Conservation (phyloP, 257 asterid species). For the Cynanchum wilfordii region DNA sequence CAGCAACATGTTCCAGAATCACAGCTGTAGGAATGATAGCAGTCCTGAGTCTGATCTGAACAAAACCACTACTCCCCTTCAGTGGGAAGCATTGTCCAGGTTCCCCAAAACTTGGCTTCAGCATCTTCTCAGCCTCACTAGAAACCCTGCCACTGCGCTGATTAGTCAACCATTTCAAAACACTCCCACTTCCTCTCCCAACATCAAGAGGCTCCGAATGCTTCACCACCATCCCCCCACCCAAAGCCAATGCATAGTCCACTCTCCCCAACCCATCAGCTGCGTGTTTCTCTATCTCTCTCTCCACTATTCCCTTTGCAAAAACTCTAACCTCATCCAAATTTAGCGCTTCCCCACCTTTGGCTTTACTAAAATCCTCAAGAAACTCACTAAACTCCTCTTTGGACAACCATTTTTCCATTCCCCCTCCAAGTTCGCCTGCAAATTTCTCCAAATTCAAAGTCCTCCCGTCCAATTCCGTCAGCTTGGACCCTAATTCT, state of each 20-base stretch:
- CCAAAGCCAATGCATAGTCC: conserved; percentile 73
- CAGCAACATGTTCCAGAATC: conserved; percentile 77
- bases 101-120: conserved; percentile 93
- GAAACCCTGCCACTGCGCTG: conserved; percentile 25
- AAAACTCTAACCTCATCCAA: conserved; percentile 60
- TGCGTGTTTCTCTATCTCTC: conserved; percentile 74
- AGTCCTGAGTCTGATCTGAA: conserved; percentile 59
- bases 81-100: conserved; percentile 92
- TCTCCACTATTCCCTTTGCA: conserved; percentile 62
- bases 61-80: conserved; percentile 63
- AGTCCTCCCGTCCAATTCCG: conserved; percentile 50
- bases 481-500: conserved; percentile 48
- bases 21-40: conserved; percentile 73
- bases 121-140: conserved; percentile 53
- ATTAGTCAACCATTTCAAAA: conserved; percentile 19
- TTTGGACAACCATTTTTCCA: conserved; percentile 46
- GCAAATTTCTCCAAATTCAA: conserved; percentile 61
- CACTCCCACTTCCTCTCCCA: conserved; percentile 15
- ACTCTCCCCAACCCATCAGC: conserved; percentile 89
- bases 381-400: conserved; percentile 57
- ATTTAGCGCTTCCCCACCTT: conserved; percentile 29
- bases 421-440: conserved; percentile 37
- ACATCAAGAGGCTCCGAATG: conserved; percentile 59
- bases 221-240: conserved; percentile 69
- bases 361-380: conserved; percentile 52